These are phyloP conservation scores for Rhizopogon vesiculosus DNA, from an alignment of 768 basidiomycete genomes.

Conservation along the genomic window DNA sequence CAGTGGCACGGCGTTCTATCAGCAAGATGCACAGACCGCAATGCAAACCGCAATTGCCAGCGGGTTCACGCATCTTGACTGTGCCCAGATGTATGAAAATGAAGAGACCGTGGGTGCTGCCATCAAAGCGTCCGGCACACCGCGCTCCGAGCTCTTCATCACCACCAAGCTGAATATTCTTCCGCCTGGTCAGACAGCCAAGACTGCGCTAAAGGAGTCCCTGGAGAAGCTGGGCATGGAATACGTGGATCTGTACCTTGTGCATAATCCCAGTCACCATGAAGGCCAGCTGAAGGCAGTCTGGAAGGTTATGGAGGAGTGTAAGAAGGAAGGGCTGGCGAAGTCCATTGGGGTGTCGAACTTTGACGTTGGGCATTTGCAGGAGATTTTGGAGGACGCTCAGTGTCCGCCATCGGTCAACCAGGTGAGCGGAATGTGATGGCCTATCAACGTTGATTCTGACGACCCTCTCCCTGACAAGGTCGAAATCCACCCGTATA, in stretches of 20 bases:
- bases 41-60: constrained; percentile 25
- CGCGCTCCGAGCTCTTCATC: constrained; percentile 37
- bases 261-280: constrained; percentile 31
- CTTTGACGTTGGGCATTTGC: constrained; percentile 32
- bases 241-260: constrained; percentile 40
- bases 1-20: constrained; percentile 30
- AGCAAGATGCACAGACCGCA: constrained; percentile 21
- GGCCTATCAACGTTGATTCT: neutral
- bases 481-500: constrained; percentile 38
- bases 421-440: constrained; percentile 27
- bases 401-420: constrained; percentile 40
- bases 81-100: constrained; percentile 35
- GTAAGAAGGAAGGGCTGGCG: constrained; percentile 36
- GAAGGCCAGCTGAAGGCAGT: constrained; percentile 25
- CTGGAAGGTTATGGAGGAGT: constrained; percentile 40
- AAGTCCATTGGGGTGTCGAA: constrained; percentile 42
- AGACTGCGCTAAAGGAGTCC: constrained; percentile 32
- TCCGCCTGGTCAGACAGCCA: constrained; percentile 28
- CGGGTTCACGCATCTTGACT: constrained; percentile 37
- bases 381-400: constrained; percentile 34
- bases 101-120: constrained; percentile 33
- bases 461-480: constrained; percentile 1
- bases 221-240: constrained; percentile 36
- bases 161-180: constrained; percentile 35
- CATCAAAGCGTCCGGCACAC: constrained; percentile 25